Percentiles rank a stretch among this genome's conserved stretches.
Evolutionary conservation across 1,284 basidiomycete genomes (phyloP).

Genomic region (Rhizoctonia solani): DNA sequence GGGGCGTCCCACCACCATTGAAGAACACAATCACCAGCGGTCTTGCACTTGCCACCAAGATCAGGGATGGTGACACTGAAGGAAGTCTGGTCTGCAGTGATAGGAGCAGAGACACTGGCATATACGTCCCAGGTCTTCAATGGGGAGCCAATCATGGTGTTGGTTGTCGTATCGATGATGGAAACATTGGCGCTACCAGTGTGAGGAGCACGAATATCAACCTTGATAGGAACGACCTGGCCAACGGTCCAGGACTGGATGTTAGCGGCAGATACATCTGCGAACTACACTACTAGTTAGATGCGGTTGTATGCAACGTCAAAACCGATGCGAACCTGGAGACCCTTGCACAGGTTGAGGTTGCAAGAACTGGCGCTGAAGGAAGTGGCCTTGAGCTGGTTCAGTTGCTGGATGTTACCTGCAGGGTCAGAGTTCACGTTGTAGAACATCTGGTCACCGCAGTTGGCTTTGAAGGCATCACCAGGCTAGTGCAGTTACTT

Average conservation of each 20-base stretch:
- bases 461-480: conserved; percentile 9
- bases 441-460: conserved; percentile 21
- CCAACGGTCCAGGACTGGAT: conserved; percentile 15
- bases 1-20: conserved; percentile 30
- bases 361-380: conserved; percentile 10
- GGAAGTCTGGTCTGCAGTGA: not conserved
- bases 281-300: conserved; percentile 11
- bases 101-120: not conserved
- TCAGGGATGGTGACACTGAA: conserved; percentile 38
- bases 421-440: conserved; percentile 10
- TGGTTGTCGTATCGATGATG: conserved; percentile 36
- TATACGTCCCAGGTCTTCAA: conserved; percentile 8
- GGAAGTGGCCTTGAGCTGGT: conserved; percentile 3
- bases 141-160: conserved; percentile 36
- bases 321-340: not conserved
- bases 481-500: conserved; percentile 1
- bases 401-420: conserved; percentile 6
- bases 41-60: conserved; percentile 35
- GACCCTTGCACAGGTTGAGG: conserved; percentile 18
- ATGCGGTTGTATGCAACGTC: not conserved
- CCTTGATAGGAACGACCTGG: conserved; percentile 7
- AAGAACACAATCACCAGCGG: conserved; percentile 33
- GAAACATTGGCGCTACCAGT: conserved; percentile 11
- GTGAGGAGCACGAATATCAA: conserved; percentile 23
- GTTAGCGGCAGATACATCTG: conserved; percentile 8